Evolutionary conservation across 352 stramenopile genomes (phyloP).

Genomic region (Globisporangium splendens): DNA sequence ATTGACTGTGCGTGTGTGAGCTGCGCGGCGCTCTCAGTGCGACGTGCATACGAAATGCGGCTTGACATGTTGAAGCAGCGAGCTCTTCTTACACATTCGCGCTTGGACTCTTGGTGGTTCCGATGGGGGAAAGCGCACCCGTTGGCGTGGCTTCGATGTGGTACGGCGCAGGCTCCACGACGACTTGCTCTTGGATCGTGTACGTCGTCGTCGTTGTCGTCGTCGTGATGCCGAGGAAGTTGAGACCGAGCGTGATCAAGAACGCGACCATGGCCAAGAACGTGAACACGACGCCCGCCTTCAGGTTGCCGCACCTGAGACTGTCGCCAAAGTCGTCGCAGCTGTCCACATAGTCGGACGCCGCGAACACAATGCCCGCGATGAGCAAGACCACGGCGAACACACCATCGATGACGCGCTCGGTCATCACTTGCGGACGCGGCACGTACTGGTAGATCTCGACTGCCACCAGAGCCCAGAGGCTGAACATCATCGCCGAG

Average conservation of each 20-base stretch:
- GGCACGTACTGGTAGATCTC: slow-evolving; percentile 40
- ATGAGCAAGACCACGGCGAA: slow-evolving; percentile 45
- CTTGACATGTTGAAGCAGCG: too few relatives aligned
- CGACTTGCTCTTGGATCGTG: too few relatives aligned
- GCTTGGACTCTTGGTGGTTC: slow-evolving; percentile 18
- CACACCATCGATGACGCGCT: slow-evolving; percentile 32
- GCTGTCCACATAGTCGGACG: slow-evolving; percentile 39
- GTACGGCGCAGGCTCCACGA: slow-evolving; percentile 5
- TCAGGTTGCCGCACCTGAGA: slow-evolving; percentile 51
- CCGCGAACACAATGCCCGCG: slow-evolving; percentile 45
- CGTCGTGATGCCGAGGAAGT: slow-evolving; percentile 22
- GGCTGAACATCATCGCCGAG: slow-evolving; percentile 53
- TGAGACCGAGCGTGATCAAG: slow-evolving; percentile 30
- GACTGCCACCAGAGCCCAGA: slow-evolving; percentile 46
- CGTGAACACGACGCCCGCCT: slow-evolving; percentile 38
- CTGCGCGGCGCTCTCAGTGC: too few relatives aligned
- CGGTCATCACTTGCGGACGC: slow-evolving; percentile 19
- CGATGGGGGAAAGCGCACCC: slow-evolving; percentile 30
- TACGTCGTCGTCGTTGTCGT: not conserved
- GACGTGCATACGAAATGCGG: too few relatives aligned
- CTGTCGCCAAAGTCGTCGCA: slow-evolving; percentile 26
- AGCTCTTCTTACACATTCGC: slow-evolving; percentile 18
- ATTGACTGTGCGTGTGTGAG: too few relatives aligned
- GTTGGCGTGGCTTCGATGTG: slow-evolving; percentile 17
- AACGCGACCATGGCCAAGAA: slow-evolving; percentile 43